Evolutionary conservation across 2,329 filamentous ascomycete genomes (phyloP), one percentile per base, ranked within the genome.

Genomic region (Ilyonectria destructans): DNA sequence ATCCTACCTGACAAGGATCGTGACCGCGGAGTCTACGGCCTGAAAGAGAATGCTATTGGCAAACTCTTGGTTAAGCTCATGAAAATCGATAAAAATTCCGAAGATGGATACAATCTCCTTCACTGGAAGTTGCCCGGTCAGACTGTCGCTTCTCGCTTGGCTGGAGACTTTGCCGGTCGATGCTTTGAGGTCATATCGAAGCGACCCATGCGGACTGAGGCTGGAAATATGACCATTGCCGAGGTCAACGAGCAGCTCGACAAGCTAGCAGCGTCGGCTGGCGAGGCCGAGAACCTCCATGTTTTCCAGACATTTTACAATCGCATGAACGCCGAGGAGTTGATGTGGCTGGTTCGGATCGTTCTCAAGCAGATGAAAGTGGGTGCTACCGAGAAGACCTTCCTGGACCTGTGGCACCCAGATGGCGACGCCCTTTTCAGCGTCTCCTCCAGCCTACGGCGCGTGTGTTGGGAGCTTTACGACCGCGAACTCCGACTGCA

Each of bases 281-380:
- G 93, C 59, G 96, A 98, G 82, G 88, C 92, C n/a, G 89, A 96
- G 69, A 96, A 98, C 74, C 79, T 94, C 46, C 91, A 91, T 0
- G 92, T 99, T 37, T 89, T 98, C 73, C 88, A 92, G 70, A 87
- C 90, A 5, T 97, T 98, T 77, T 98, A 98, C 80, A 88, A 91
- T 52, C 88, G 89, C 26, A 98, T 98, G 96, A 97, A 97, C 74
- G 89, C 96, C 0, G 93, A 97, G 71, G 96, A 99, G 82, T 83
- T 99, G 72, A 92, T 93, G 84, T 99, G 96, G 96, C 85, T 98
- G 62, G 94, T 99, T 69, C 92, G 96, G 15, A 98, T 99, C 75
- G 92, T 99, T 54, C 85, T 98, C 31, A 93, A 93, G 69, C 93
- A 91, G 74, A 90, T 91, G 88, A 90, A 88, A 75, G 84, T 92